Base-by-base conservation (phyloP, 768 basidiomycete genomes). In the Naganishia antarctica region DNA sequence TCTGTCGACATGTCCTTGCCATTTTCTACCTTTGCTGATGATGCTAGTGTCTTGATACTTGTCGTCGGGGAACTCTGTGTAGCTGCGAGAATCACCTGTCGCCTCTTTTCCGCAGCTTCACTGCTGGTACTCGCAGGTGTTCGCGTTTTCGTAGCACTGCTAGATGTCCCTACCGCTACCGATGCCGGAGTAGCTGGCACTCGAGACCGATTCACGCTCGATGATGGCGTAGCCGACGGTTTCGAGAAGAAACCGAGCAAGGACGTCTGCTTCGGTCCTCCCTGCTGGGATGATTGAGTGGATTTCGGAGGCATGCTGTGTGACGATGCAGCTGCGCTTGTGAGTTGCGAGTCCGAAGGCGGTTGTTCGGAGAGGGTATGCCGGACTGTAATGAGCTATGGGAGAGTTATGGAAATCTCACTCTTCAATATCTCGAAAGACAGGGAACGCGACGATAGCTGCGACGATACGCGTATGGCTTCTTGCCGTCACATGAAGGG, bases 161-260 rank as follows among this genome's bases (percentile, higher is more conserved):
- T 44, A 2, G 37, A 1, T 2, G 31, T 16, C 15, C 4, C 1
- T 13, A 4, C 11, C 26, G 50, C 15, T 9, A 48, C 25, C 23
- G 26, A 13, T 5, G 37, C 50, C n/a, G 50, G 37, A 21, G 49
- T 45, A 3, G 18, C 47, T 26, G 62, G 49, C 29, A 16, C 63
- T 9, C 26, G 44, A 11, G 26, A 29, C 9, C 43, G 59, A 16
- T 8, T 44, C 43, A 11, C 23, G 65, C 15, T 43, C 29, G 61
- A 65, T 2, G 59, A 41, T 7, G 67, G 60, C 21, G 61, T 70
- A 7, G 47, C 58, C 64, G 68, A 68, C 5, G 76, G 70, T 61
- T 73, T 72, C 4, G 63, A 64, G 64, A 78, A 77, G 70, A 77
- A 78, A 0, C 74, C 69, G n/a, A 72, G 68, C 18, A 78, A 69